A percentile compares a stretch with the other conserved stretches of the same genome.
phyloP scores from a whole-genome alignment of 2,329 filamentous ascomycete species.

The Massarina eburnea region DNA sequence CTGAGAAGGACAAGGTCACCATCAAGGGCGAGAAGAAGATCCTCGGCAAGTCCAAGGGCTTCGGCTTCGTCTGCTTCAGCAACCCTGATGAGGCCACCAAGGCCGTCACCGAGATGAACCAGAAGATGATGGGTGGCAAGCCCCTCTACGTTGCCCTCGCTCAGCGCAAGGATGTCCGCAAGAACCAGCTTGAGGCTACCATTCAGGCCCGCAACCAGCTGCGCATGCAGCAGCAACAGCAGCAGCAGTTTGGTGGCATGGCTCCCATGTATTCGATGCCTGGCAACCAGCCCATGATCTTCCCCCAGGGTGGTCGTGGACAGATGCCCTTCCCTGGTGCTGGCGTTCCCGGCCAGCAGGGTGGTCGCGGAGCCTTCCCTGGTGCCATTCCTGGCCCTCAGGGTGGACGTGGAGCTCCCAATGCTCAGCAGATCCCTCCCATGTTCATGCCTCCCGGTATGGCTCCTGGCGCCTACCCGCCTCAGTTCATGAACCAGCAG shows the following conservation, averaged over 20 bases:
- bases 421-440: conserved; percentile 77
- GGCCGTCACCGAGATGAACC: conserved; percentile 99
- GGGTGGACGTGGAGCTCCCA: conserved; percentile 80
- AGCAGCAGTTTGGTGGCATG: conserved; percentile 51
- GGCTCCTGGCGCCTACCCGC: conserved; percentile 68
- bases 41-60: conserved; percentile 98
- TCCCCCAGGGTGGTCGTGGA: conserved; percentile 61
- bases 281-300: conserved; percentile 69
- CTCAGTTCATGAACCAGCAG: conserved; percentile 72
- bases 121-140: conserved; percentile 97
- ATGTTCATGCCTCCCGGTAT: conserved; percentile 75
- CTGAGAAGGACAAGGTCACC: conserved; percentile 55
- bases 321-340: conserved; percentile 63
- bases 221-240: conserved; percentile 95
- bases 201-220: conserved; percentile 99
- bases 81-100: conserved; percentile 99
- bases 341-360: conserved; percentile 68
- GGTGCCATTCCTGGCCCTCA: conserved; percentile 79
- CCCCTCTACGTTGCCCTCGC: conserved; percentile 96
- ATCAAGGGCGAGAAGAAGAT: conserved; percentile 63
- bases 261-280: conserved; percentile 90
- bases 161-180: conserved; percentile 99
- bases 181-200: conserved; percentile 97
- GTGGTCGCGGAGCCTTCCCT: conserved; percentile 81
- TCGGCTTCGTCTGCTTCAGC: conserved; percentile 99